These are phyloP conservation scores for Apiosordaria backusii DNA, from an alignment of 495 filamentous ascomycete species.

Conservation along the genomic window DNA sequence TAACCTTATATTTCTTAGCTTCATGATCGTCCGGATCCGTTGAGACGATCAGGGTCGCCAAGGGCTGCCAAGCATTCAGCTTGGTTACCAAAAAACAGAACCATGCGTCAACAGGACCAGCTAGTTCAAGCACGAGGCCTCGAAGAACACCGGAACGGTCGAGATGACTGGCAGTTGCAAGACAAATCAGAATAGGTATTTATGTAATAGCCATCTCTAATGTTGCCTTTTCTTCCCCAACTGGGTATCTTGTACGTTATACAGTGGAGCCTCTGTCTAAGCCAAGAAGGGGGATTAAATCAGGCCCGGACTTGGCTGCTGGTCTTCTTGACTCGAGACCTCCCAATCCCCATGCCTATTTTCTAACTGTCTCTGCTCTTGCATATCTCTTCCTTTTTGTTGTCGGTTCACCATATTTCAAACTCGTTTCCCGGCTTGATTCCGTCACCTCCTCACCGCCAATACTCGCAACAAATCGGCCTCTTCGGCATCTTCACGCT, in stretches of 20 bases:
- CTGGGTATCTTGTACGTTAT: background rate
- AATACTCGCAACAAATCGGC: background rate
- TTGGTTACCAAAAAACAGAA: background rate
- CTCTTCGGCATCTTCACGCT: background rate
- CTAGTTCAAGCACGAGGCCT: background rate
- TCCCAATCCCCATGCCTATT: background rate
- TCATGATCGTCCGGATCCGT: background rate
- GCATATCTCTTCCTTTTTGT: background rate
- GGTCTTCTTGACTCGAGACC: background rate
- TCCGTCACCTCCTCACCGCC: background rate
- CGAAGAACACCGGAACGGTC: background rate
- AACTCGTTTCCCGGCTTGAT: background rate
- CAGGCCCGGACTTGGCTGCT: background rate
- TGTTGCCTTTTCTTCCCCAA: background rate
- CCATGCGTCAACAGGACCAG: background rate
- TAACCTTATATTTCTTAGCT: background rate
- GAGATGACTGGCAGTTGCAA: background rate
- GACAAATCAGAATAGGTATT: background rate
- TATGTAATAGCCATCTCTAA: background rate
- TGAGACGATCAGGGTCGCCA: background rate
- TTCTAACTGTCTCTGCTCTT: background rate
- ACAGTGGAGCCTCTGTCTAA: background rate
- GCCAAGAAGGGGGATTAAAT: slow-evolving; percentile 1
- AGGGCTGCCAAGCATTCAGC: background rate
- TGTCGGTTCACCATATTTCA: background rate